A percentile compares a stretch with the other conserved stretches of the same genome.
Conservation (phyloP, 768 basidiomycete genomes). For the Coprinopsis marcescibilis region DNA sequence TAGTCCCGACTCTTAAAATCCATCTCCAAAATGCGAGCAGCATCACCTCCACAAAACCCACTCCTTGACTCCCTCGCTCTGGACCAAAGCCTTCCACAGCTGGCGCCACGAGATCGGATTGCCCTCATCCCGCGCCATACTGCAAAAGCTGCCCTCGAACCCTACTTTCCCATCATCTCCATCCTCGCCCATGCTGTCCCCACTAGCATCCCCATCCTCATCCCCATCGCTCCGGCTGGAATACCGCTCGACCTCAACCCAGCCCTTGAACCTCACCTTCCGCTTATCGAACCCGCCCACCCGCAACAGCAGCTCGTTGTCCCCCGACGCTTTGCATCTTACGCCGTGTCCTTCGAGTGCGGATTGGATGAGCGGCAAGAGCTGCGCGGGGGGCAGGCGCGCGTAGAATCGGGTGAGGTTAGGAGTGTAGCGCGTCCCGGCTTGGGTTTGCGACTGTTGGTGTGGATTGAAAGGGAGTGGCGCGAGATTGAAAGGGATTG, state of each 20-base stretch:
- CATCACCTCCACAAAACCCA: conserved; percentile 20
- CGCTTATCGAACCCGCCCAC: conserved; percentile 69
- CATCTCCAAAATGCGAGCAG: too few species aligned
- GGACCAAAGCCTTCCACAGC: conserved; percentile 14
- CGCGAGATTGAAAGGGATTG: neutral
- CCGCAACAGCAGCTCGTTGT: conserved; percentile 32
- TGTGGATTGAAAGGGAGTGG: neutral
- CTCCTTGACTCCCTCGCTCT: conserved; percentile 8
- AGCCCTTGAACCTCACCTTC: conserved; percentile 64
- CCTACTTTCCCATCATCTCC: neutral
- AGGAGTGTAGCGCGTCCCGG: conserved; percentile 64
- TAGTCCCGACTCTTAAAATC: too few species aligned
- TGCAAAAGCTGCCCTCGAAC: neutral
- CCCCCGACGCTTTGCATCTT: conserved; percentile 34
- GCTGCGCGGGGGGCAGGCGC: conserved; percentile 42
- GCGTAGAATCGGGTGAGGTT: conserved; percentile 82
- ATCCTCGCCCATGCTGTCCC: neutral
- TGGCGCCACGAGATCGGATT: conserved; percentile 17
- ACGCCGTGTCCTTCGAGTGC: conserved; percentile 44
- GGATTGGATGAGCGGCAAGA: conserved; percentile 50
- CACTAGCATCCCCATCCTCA: neutral
- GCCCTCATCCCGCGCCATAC: conserved; percentile 6
- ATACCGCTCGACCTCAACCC: conserved; percentile 67
- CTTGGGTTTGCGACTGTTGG: conserved; percentile 77
- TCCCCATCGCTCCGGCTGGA: conserved; percentile 14